Percentiles rank a stretch among this genome's conserved stretches.
phyloP scores from a whole-genome alignment of 148 eudicot species.

The Silene conica region DNA sequence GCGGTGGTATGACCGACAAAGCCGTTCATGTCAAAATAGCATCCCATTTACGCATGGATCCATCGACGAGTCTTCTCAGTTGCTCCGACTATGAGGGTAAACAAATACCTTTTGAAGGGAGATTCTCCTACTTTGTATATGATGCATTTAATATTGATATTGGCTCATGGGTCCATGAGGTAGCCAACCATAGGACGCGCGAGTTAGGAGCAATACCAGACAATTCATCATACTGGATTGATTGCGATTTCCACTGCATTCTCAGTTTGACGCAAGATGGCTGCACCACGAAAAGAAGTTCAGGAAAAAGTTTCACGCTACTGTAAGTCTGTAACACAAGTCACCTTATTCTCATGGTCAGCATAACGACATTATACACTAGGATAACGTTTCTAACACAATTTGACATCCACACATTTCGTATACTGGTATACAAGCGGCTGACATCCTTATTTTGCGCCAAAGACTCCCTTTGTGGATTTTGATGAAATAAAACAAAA shows the following conservation, averaged over 20 bases:
- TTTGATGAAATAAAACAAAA: too few species aligned
- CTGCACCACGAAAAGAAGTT: constrained; percentile 8
- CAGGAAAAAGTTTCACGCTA: background rate
- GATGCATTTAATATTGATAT: background rate
- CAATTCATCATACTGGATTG: background rate
- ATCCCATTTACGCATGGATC: background rate
- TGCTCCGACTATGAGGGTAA: constrained; percentile 1
- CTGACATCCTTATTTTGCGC: too few species aligned
- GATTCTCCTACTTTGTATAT: background rate
- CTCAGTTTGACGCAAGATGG: background rate
- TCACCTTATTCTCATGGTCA: background rate
- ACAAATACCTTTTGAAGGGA: background rate
- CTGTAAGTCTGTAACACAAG: background rate
- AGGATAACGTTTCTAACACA: too few species aligned
- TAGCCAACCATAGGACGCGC: background rate
- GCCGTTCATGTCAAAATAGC: background rate
- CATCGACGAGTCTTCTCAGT: background rate
- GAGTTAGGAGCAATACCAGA: background rate
- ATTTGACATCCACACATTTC: background rate
- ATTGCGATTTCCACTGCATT: background rate
- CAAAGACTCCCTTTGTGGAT: too few species aligned
- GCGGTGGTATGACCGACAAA: background rate
- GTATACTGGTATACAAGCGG: background rate
- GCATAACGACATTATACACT: too few species aligned
- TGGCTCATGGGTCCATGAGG: background rate